Evolutionary conservation across 208 protist species (phyloP).

Genomic region (Leishmania guyanensis): DNA sequence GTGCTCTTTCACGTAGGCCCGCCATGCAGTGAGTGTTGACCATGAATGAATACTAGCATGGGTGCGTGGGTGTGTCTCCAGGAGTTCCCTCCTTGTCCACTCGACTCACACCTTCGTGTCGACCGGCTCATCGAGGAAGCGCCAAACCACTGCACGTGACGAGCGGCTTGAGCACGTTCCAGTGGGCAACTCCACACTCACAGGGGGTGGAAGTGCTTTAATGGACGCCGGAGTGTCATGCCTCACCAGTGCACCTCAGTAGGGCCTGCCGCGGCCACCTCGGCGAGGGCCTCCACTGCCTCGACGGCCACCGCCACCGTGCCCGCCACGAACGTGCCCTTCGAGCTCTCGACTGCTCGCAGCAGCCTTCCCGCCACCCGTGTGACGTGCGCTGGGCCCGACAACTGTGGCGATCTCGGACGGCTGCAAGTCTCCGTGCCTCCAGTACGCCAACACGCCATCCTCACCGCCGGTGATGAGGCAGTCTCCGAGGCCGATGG

Average conservation of each 20-base stretch:
- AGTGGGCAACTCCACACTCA: background rate
- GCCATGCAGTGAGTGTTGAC: background rate
- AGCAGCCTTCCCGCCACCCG: slow-evolving; percentile 24
- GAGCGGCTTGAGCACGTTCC: background rate
- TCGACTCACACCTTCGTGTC: background rate
- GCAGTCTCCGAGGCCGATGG: slow-evolving; percentile 60
- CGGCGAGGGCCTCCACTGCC: slow-evolving; percentile 21
- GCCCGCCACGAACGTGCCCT: background rate
- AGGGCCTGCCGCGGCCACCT: slow-evolving; percentile 25
- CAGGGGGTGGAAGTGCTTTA: background rate
- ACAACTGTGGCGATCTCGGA: slow-evolving; percentile 30
- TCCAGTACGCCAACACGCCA: slow-evolving; percentile 78
- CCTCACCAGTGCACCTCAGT: slow-evolving; percentile 11
- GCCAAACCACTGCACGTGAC: background rate
- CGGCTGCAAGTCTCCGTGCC: slow-evolving; percentile 22
- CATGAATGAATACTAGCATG: background rate
- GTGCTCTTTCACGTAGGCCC: background rate
- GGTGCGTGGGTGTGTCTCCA: background rate
- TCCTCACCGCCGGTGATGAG: slow-evolving; percentile 88
- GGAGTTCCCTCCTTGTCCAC: background rate
- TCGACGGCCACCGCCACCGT: slow-evolving; percentile 22
- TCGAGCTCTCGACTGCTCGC: slow-evolving; percentile 8
- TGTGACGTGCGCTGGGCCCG: slow-evolving; percentile 28
- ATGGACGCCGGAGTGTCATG: background rate
- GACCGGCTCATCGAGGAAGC: background rate